Percentiles rank a stretch among this genome's conserved stretches.
These are phyloP conservation scores for Macrolepiota dolichaula DNA, from an alignment of 768 basidiomycete genomes.

Conservation along the genomic window DNA sequence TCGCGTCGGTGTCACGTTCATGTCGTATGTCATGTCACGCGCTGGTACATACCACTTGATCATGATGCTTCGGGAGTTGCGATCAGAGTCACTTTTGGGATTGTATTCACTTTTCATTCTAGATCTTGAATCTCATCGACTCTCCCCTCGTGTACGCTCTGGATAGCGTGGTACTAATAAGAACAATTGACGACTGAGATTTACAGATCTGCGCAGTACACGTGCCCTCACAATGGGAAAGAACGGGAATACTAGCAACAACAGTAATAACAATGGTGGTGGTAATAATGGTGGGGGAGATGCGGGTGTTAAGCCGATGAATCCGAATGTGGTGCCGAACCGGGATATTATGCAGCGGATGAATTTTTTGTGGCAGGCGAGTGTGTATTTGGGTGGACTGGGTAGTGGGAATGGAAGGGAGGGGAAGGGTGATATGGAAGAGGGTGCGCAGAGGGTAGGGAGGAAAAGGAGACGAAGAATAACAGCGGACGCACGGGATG, in stretches of 20 bases:
- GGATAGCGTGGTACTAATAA: too few species aligned
- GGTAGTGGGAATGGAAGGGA: slow-evolving; percentile 19
- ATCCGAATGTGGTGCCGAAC: slow-evolving; percentile 55
- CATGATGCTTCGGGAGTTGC: too few species aligned
- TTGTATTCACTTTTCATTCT: too few species aligned
- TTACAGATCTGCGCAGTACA: too few species aligned
- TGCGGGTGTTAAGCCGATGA: slow-evolving; percentile 26
- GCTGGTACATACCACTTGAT: too few species aligned
- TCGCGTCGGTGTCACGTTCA: too few species aligned
- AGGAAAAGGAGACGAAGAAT: background rate
- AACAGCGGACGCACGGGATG: slow-evolving; percentile 28
- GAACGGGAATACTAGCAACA: background rate
- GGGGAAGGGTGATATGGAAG: background rate
- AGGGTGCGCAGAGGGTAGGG: background rate
- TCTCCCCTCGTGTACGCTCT: too few species aligned
- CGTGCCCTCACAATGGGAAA: background rate
- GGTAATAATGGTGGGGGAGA: background rate
- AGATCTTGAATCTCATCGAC: too few species aligned
- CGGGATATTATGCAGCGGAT: slow-evolving; percentile 79
- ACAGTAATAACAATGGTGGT: too few species aligned
- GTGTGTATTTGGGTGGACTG: slow-evolving; percentile 49
- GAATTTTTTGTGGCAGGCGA: slow-evolving; percentile 84
- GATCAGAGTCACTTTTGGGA: too few species aligned
- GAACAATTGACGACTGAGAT: too few species aligned
- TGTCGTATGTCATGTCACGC: too few species aligned